Conservation (phyloP, 2,329 filamentous ascomycete genomes). For the Sporothrix humicola region DNA sequence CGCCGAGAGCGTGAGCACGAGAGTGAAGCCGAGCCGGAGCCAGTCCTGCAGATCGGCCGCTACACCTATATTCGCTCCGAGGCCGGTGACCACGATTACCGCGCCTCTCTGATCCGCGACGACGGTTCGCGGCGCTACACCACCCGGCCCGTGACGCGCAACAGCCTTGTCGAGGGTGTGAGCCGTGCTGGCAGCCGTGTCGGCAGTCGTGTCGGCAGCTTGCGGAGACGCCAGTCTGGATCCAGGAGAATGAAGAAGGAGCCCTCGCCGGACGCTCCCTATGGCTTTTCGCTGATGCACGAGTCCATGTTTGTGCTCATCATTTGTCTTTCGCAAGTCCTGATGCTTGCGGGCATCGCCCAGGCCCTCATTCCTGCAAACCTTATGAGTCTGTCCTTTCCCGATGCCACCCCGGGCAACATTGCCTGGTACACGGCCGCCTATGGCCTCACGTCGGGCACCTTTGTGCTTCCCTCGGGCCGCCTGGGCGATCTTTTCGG, state of each 20-base stretch:
- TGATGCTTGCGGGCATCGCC: constrained; percentile 56
- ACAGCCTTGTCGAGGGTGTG: not conserved
- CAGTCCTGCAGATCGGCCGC: constrained; percentile 39
- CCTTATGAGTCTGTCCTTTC: constrained; percentile 56
- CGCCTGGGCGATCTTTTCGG: constrained; percentile 64
- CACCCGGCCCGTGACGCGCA: constrained; percentile 19
- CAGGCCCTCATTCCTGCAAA: constrained; percentile 55
- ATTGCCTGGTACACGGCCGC: constrained; percentile 63
- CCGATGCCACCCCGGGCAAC: constrained; percentile 50
- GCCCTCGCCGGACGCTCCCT: constrained; percentile 32
- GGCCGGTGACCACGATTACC: constrained; percentile 35
- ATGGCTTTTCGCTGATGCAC: constrained; percentile 40
- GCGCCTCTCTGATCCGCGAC: constrained; percentile 35
- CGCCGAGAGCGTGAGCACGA: not conserved
- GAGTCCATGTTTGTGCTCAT: constrained; percentile 49
- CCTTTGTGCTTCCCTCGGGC: constrained; percentile 63
- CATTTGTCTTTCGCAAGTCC: constrained; percentile 51
- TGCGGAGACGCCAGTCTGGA: not conserved
- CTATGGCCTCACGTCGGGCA: constrained; percentile 61
- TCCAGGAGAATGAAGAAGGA: not conserved
- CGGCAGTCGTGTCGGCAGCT: not conserved
- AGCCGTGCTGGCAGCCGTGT: not conserved
- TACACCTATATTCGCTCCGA: constrained; percentile 41
- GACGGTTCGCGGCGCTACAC: constrained; percentile 33
- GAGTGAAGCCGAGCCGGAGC: constrained; percentile 32